Base-by-base conservation (phyloP, 1,284 basidiomycete species). In the Pascua guehoae region DNA sequence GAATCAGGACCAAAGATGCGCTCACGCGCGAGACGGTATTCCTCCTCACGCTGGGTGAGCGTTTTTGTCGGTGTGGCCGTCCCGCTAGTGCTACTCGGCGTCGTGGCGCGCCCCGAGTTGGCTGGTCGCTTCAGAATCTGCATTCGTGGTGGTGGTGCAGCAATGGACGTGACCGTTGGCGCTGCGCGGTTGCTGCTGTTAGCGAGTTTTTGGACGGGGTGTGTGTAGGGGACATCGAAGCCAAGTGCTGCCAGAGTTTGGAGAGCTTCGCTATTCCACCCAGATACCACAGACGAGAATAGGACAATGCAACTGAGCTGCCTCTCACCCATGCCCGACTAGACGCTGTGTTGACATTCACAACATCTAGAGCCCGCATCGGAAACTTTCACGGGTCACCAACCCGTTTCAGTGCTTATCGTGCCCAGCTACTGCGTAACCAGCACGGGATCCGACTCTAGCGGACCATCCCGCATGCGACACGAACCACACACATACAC, bases 21-120 rank as follows among this genome's bases (percentile, higher is more conserved):
- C 53, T 63, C 62, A 12, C 62, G 53, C 9, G 62, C 62, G 1
- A 63, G 46, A 2, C 62, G 56, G 53, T 63, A 63, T 49, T 63
- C 62, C 53, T 63, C 62, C 43, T 63, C 62, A 5, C 62, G 40
- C 56, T 63, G 62, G 4, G 57, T 54, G 42, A 60, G 49, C 17
- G 48, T 51, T 54, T 63, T 63, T 3, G 24, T 32, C 45, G 56
- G 58, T 42, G 61, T 57, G 15, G 49, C 53, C 0, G 51, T 47
- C n/a, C 61, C 61, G 46, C 50, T 55, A 14, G 45, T 50, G 40
- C 47, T 32, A 17, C 40, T 41, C 36, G 40, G 32, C 41, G 16
- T 39, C 17, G 41, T 38, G 10, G 12, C n/a, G 10, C 24, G 24
- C 40, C 40, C 39, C 42, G 46, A 42, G 32, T 41, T 46, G 43